phyloP scores from a whole-genome alignment of 2,329 filamentous ascomycete species.

The Didymella glomerata region DNA sequence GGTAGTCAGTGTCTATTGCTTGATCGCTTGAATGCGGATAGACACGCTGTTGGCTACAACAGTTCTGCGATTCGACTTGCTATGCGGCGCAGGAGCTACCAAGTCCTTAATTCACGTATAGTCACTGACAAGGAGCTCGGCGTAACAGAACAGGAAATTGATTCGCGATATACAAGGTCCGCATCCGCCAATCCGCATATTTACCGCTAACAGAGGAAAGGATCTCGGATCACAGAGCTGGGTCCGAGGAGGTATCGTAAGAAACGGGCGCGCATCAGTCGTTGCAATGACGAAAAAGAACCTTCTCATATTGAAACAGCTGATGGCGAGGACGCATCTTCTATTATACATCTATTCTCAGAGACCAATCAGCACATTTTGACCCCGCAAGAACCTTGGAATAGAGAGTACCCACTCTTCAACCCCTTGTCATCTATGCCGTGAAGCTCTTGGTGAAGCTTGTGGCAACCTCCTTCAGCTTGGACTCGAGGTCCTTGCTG shows the following conservation, averaged over 20 bases:
- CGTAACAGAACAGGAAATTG: conserved; percentile 30
- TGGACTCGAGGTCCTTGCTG: conserved; percentile 91
- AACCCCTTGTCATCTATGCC: conserved; percentile 45
- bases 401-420: conserved; percentile 51
- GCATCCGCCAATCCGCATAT: conserved; percentile 32
- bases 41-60: neutral
- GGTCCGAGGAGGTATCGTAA: conserved; percentile 28
- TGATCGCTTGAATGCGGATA: neutral
- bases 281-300: conserved; percentile 37
- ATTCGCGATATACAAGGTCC: conserved; percentile 41
- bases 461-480: conserved; percentile 77
- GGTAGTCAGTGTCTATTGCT: neutral
- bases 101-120: neutral
- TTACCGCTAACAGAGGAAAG: conserved; percentile 41
- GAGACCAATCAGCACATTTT: conserved; percentile 52
- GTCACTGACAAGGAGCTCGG: neutral
- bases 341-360: conserved; percentile 53
- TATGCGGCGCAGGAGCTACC: no score
- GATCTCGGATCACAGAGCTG: conserved; percentile 27
- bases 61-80: no score
- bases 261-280: conserved; percentile 19
- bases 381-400: conserved; percentile 46
- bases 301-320: conserved; percentile 52
- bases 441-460: conserved; percentile 95
- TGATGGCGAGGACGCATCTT: conserved; percentile 52